These are phyloP conservation scores for Tillandsia fasciculata DNA, from an alignment of 176 grass and related monocot genomes.

Conservation along the genomic window DNA sequence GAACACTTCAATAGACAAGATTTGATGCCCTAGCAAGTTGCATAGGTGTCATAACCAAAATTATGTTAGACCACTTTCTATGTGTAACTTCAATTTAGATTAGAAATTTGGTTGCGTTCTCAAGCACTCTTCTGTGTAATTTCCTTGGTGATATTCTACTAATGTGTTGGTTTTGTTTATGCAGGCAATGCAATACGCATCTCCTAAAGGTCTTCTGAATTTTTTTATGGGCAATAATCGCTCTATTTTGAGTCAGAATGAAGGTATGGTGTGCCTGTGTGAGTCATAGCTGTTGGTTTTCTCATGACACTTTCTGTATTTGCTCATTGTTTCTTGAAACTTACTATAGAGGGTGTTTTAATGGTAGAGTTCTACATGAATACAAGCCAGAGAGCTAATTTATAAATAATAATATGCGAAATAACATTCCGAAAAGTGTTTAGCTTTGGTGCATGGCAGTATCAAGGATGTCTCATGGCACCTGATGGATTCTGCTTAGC, in stretches of 20 bases:
- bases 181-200: conserved; percentile 86
- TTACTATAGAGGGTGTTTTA: background rate
- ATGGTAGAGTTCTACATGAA: background rate
- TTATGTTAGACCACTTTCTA: background rate
- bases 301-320: background rate
- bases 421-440: too few species aligned
- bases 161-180: conserved; percentile 16
- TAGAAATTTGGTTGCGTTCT: background rate
- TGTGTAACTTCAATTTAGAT: background rate
- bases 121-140: background rate
- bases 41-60: background rate
- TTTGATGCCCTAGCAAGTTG: background rate
- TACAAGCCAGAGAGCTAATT: too few species aligned
- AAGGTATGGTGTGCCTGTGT: conserved; percentile 34
- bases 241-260: conserved; percentile 47
- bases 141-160: conserved; percentile 11
- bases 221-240: conserved; percentile 41
- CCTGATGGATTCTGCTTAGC: too few species aligned
- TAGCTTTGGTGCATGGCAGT: too few species aligned
- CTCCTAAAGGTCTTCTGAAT: conserved; percentile 85
- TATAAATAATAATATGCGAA: too few species aligned
- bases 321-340: background rate
- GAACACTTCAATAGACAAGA: background rate
- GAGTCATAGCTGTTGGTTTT: background rate
- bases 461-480: too few species aligned